phyloP scores from a whole-genome alignment of 495 filamentous ascomycete species.

The Aeminium ludgeri region DNA sequence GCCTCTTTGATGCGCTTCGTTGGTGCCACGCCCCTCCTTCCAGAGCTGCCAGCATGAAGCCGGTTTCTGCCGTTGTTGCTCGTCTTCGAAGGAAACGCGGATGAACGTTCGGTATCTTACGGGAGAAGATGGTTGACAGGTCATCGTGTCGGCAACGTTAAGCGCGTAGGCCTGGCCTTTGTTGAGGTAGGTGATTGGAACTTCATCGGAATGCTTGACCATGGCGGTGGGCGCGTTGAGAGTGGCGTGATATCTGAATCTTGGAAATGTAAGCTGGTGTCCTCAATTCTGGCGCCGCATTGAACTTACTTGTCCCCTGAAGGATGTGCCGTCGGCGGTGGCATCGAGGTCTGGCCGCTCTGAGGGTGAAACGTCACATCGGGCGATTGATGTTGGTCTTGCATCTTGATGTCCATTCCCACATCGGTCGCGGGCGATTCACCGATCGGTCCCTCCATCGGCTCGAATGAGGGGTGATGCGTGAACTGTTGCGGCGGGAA shows the following conservation, averaged over 20 bases:
- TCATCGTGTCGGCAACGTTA: conserved; percentile 54
- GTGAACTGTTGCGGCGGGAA: conserved; percentile 71
- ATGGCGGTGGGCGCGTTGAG: conserved; percentile 94
- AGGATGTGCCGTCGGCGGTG: conserved; percentile 15
- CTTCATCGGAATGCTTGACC: conserved; percentile 72
- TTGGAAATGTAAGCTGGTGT: conserved; percentile 28
- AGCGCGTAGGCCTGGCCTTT: conserved; percentile 87
- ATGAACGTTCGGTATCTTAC: conserved; percentile 68
- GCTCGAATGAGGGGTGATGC: conserved; percentile 63
- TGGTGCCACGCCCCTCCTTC: conserved; percentile 83
- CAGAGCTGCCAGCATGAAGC: conserved; percentile 83
- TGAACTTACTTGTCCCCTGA: conserved; percentile 23
- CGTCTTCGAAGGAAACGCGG: conserved; percentile 86
- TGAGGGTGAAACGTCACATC: conserved; percentile 22
- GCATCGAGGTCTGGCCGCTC: conserved; percentile 16
- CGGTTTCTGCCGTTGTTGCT: conserved; percentile 69
- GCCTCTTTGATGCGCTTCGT: conserved; percentile 74
- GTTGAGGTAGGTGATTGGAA: conserved; percentile 90
- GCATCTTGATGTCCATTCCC: conserved; percentile 27
- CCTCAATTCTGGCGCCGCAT: background rate
- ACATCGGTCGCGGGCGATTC: conserved; percentile 43
- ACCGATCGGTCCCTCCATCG: conserved; percentile 48
- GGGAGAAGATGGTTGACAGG: conserved; percentile 23
- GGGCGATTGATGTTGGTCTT: conserved; percentile 25
- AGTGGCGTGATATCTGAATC: conserved; percentile 81